Evolutionary conservation across 768 basidiomycete species (phyloP).

Genomic region (Boletus speciosus): DNA sequence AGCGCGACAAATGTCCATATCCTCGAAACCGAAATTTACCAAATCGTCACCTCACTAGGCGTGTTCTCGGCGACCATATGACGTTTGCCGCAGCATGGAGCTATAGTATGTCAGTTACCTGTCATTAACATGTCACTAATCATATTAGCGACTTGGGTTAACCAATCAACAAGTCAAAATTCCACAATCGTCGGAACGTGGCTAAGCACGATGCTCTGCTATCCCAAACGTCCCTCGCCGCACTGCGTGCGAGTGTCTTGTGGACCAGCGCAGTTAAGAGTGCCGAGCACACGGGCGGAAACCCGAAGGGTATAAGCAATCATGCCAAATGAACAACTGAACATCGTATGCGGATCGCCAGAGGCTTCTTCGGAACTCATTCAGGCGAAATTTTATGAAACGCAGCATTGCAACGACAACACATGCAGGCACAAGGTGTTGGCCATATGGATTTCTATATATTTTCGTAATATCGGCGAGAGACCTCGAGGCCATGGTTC

Average conservation of each 20-base stretch:
- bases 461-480: conserved; percentile 3
- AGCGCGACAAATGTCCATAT: no score
- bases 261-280: neutral
- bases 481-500: neutral
- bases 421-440: neutral
- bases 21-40: conserved; percentile 4
- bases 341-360: neutral
- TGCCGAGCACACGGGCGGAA: neutral
- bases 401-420: neutral
- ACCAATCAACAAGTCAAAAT: neutral
- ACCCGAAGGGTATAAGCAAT: neutral
- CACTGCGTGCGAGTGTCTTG: neutral
- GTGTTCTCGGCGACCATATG: neutral
- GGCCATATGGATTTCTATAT: neutral
- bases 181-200: neutral
- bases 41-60: neutral
- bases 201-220: neutral
- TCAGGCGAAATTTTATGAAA: neutral
- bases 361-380: neutral
- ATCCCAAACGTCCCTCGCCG: neutral
- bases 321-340: neutral
- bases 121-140: neutral
- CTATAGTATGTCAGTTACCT: no score
- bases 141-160: neutral
- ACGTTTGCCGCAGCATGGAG: neutral